Evolutionary conservation across 2,329 filamentous ascomycete species (phyloP).

Genomic region (Sarocladium brachiariae): DNA sequence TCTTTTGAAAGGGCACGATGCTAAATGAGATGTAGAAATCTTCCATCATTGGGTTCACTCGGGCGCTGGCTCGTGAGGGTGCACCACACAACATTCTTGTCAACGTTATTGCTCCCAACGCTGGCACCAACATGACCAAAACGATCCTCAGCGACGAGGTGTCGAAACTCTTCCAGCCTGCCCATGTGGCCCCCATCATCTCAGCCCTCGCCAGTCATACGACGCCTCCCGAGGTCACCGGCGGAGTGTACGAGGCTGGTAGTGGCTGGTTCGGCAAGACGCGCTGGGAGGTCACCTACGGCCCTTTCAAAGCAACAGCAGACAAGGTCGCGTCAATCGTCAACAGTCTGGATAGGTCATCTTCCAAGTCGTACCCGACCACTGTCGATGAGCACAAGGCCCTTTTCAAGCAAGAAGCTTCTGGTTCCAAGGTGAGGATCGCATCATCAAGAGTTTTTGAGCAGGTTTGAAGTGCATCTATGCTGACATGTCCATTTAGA

Average conservation of each 20-base stretch:
- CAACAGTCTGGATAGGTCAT: constrained; percentile 61
- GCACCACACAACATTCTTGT: constrained; percentile 5
- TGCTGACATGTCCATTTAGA: constrained; percentile 15
- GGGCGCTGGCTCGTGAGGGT: constrained; percentile 1
- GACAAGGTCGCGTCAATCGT: constrained; percentile 55
- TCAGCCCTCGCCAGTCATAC: constrained; percentile 78
- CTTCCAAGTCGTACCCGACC: constrained; percentile 72
- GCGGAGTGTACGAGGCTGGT: constrained; percentile 86
- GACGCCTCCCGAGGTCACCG: constrained; percentile 68
- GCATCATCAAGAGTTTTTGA: constrained; percentile 64
- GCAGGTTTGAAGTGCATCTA: constrained; percentile 36
- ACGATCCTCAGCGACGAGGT: constrained; percentile 94
- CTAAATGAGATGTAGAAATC: constrained; percentile 1
- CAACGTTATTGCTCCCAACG: constrained; percentile 57
- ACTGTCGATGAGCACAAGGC: constrained; percentile 83
- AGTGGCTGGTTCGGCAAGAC: constrained; percentile 89
- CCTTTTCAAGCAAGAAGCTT: constrained; percentile 74
- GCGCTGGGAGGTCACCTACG: constrained; percentile 52
- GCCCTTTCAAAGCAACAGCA: constrained; percentile 62
- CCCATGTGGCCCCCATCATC: constrained; percentile 92
- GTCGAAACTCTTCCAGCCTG: constrained; percentile 97
- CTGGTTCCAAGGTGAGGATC: constrained; percentile 69
- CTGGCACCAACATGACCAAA: constrained; percentile 89
- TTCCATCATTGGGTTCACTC: constrained; percentile 6
- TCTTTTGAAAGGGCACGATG: background rate